Conservation (phyloP, 257 asterid genomes). For the Coffea canephora region DNA sequence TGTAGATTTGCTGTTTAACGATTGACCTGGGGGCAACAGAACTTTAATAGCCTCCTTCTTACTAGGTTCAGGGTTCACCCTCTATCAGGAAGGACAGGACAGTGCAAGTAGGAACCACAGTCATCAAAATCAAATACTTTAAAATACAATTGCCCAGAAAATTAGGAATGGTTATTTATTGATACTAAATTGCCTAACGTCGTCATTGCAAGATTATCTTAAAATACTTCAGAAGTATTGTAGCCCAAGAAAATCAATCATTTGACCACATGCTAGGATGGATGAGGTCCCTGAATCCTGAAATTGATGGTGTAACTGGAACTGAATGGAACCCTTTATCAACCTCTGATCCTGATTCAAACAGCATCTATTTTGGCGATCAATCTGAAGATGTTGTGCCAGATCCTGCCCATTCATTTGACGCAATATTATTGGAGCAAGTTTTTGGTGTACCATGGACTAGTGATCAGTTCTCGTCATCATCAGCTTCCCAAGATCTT, state of each 20-base stretch:
- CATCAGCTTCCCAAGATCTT: slow-evolving; percentile 19
- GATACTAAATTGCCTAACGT: no score
- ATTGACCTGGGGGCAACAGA: no score
- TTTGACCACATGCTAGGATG: slow-evolving; percentile 76
- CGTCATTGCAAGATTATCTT: no score
- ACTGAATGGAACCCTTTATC: slow-evolving; percentile 51
- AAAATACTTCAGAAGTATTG: neutral
- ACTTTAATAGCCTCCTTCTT: no score
- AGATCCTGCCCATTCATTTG: slow-evolving; percentile 78
- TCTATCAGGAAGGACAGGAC: no score
- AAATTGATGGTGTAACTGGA: slow-evolving; percentile 67
- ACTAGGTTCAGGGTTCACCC: no score
- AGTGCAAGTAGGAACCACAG: no score
- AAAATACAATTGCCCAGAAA: no score
- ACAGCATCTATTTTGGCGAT: slow-evolving; percentile 22
- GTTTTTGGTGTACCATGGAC: slow-evolving; percentile 51
- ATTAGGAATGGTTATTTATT: no score
- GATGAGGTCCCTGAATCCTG: slow-evolving; percentile 59
- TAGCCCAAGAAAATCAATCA: slow-evolving; percentile 77
- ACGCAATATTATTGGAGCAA: slow-evolving; percentile 50
- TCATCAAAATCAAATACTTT: no score
- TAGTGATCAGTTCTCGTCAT: slow-evolving; percentile 7
- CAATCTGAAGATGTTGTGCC: slow-evolving; percentile 38
- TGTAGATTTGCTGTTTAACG: no score
- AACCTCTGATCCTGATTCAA: slow-evolving; percentile 30